A percentile compares a stretch with the other conserved stretches of the same genome.
Conservation (phyloP, 208 protist genomes). For the Herpetomonas samuelpessoai region DNA sequence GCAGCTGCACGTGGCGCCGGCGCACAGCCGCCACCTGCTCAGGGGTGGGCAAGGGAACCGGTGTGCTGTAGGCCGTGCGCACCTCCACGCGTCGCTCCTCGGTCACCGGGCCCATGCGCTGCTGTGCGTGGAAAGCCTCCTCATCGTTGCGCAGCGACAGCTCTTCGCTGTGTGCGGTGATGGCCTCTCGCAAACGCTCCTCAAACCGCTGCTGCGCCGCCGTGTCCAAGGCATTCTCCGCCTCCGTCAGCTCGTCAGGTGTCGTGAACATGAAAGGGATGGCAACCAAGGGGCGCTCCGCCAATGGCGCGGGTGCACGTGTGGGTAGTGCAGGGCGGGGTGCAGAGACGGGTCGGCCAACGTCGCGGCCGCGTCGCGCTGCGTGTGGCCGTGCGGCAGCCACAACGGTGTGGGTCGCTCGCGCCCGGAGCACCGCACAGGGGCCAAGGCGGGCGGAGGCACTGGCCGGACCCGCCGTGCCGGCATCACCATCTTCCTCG, state of each 20-base stretch:
- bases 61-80: slow-evolving; percentile 43
- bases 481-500: neutral
- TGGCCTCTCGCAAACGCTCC: slow-evolving; percentile 45
- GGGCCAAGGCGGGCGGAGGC: slow-evolving; percentile 13
- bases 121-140: slow-evolving; percentile 68
- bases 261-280: slow-evolving; percentile 78
- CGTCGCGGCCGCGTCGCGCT: neutral
- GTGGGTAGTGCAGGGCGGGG: slow-evolving; percentile 5
- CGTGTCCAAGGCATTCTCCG: slow-evolving; percentile 67
- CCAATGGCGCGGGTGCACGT: neutral
- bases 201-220: slow-evolving; percentile 65
- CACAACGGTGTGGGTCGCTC: neutral
- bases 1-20: slow-evolving; percentile 29
- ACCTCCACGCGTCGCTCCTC: slow-evolving; percentile 18
- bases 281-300: slow-evolving; percentile 26
- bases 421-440: slow-evolving; percentile 37
- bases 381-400: neutral
- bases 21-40: slow-evolving; percentile 40
- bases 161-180: slow-evolving; percentile 54
- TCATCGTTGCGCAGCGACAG: slow-evolving; percentile 80
- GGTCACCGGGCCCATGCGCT: slow-evolving; percentile 70
- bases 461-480: neutral
- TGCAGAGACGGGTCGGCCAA: slow-evolving; percentile 2
- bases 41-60: slow-evolving; percentile 49
- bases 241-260: slow-evolving; percentile 78